A percentile compares a stretch with the other conserved stretches of the same genome.
These are phyloP conservation scores for Penicillium sp. DNA, from an alignment of 2,329 filamentous ascomycete genomes.

Conservation along the genomic window DNA sequence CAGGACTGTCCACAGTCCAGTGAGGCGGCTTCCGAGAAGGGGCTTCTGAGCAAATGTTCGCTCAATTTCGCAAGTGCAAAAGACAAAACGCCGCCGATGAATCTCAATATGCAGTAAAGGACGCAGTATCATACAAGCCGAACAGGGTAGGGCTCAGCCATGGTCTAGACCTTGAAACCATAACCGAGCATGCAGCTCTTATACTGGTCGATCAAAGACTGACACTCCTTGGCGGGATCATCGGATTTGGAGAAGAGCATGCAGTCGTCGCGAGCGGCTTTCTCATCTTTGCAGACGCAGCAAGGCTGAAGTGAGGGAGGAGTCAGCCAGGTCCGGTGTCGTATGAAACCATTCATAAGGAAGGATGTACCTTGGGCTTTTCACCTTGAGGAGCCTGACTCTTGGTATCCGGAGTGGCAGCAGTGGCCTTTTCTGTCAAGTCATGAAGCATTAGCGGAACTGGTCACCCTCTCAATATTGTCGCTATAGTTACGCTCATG, in stretches of 20 bases:
- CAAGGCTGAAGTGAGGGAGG: constrained; percentile 60
- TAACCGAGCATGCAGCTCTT: constrained; percentile 87
- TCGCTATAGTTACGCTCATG: constrained; percentile 2
- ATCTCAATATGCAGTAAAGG: constrained; percentile 21
- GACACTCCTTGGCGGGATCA: constrained; percentile 75
- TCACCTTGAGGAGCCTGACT: constrained; percentile 23
- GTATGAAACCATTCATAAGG: background rate
- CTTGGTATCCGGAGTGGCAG: constrained; percentile 16
- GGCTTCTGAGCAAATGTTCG: background rate
- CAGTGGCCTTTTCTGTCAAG: constrained; percentile 16
- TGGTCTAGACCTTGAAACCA: constrained; percentile 63
- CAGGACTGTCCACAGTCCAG: too few relatives aligned
- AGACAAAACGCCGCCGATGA: constrained; percentile 13
- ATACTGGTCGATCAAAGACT: constrained; percentile 76
- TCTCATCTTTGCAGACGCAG: constrained; percentile 96
- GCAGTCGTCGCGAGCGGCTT: constrained; percentile 88
- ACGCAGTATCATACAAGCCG: constrained; percentile 10
- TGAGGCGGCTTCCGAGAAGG: too few relatives aligned
- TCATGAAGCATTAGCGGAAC: constrained; percentile 6
- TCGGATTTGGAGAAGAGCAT: constrained; percentile 91
- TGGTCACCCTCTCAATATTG: background rate
- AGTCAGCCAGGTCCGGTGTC: background rate
- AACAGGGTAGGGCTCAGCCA: background rate
- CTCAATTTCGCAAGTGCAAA: constrained; percentile 9
- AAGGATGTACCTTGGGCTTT: constrained; percentile 34